These are phyloP conservation scores for Pleomassaria siparia DNA, from an alignment of 2,329 filamentous ascomycete genomes.

Conservation along the genomic window DNA sequence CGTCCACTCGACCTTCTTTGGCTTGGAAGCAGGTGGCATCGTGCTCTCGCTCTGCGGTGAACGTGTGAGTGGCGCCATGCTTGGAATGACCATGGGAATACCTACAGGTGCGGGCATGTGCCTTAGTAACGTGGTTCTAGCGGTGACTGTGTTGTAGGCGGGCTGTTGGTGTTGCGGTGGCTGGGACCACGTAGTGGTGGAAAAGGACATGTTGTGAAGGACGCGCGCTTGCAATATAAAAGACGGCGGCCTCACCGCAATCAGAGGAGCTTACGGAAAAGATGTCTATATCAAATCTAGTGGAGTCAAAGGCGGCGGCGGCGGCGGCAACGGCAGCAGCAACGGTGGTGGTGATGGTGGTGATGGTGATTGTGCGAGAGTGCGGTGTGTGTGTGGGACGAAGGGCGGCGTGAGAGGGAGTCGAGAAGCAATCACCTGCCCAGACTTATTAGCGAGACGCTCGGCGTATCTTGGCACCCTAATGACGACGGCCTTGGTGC, in stretches of 20 bases:
- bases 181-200: conserved; percentile 31
- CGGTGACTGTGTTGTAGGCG: conserved; percentile 50
- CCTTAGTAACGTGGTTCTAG: conserved; percentile 42
- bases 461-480: background rate
- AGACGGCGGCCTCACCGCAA: background rate
- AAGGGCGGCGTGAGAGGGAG: background rate
- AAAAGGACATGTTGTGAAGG: conserved; percentile 31
- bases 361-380: background rate
- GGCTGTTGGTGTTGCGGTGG: conserved; percentile 29
- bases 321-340: background rate
- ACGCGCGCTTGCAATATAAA: conserved; percentile 4
- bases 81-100: conserved; percentile 2
- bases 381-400: background rate
- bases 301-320: background rate
- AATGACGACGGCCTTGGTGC: conserved; percentile 7
- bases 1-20: conserved; percentile 74
- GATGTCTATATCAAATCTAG: too few species aligned
- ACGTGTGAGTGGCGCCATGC: conserved; percentile 15
- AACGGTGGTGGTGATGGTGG: background rate
- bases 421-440: background rate
- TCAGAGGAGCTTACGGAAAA: background rate
- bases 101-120: conserved; percentile 23
- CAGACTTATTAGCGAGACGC: conserved; percentile 3
- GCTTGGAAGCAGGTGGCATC: conserved; percentile 25
- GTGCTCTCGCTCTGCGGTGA: conserved; percentile 16